These are phyloP conservation scores for Nakazawaea ishiwadae DNA, from an alignment of 805 yeast genomes.

Conservation along the genomic window DNA sequence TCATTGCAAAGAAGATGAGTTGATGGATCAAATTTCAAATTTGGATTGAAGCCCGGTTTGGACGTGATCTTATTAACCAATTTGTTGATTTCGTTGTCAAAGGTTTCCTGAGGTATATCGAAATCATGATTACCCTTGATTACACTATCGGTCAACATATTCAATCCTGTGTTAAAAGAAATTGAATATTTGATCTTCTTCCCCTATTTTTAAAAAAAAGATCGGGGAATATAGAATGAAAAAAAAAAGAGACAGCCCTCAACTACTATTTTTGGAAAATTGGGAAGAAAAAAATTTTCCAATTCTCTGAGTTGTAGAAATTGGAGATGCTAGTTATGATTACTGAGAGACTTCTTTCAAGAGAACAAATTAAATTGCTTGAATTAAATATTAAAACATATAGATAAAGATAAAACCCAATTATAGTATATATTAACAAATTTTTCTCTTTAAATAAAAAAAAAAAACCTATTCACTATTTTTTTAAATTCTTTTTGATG, in stretches of 20 bases:
- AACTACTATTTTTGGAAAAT: slow-evolving; percentile 18
- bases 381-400: no score
- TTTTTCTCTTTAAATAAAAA: no score
- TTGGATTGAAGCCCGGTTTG: slow-evolving; percentile 22
- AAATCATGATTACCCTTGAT: slow-evolving; percentile 17
- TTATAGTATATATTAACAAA: no score
- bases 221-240: no score
- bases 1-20: slow-evolving; percentile 33
- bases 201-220: no score
- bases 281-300: slow-evolving; percentile 17
- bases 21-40: slow-evolving; percentile 30
- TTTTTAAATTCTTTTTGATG: no score
- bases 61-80: slow-evolving; percentile 17
- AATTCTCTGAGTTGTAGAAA: no score
- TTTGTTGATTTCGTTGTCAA: slow-evolving; percentile 20
- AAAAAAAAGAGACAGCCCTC: slow-evolving; percentile 23
- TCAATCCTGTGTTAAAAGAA: neutral
- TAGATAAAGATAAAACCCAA: no score
- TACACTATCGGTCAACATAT: slow-evolving; percentile 14
- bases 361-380: no score
- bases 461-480: no score
- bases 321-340: no score
- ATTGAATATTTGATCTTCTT: slow-evolving; percentile 14
- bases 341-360: no score
- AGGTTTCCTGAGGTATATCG: slow-evolving; percentile 22